A percentile compares a stretch with the other conserved stretches of the same genome.
phyloP scores from a whole-genome alignment of 305 asterid genomes.

The Solanum chacoense region DNA sequence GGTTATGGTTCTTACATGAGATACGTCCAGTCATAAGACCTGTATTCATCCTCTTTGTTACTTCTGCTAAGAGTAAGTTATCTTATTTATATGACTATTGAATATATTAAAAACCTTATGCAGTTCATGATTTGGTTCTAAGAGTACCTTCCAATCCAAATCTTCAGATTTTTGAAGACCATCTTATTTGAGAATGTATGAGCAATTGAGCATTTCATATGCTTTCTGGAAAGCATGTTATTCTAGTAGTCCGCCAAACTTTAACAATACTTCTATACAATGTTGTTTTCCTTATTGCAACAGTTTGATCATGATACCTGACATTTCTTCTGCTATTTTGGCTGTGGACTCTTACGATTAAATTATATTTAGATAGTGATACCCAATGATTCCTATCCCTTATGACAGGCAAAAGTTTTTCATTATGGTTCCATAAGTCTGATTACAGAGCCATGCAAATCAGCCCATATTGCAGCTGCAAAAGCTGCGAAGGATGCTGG shows the following conservation, averaged over 20 bases:
- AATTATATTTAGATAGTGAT: not conserved
- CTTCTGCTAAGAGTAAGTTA: not conserved
- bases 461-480: conserved; percentile 85
- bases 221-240: not conserved
- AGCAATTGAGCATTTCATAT: not conserved
- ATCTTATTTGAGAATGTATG: not conserved
- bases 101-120: not conserved
- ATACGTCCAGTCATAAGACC: not conserved
- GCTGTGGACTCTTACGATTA: not conserved
- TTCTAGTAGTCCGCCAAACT: not conserved
- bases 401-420: conserved; percentile 72
- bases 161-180: not conserved
- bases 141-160: not conserved
- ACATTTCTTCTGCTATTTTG: not conserved
- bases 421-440: conserved; percentile 84
- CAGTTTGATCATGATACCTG: not conserved
- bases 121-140: not conserved
- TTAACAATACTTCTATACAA: not conserved
- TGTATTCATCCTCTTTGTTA: not conserved
- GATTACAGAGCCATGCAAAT: conserved; percentile 93
- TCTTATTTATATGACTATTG: not conserved
- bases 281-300: not conserved
- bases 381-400: not conserved
- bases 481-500: conserved; percentile 93
- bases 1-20: not conserved